A percentile compares a stretch with the other conserved stretches of the same genome.
Evolutionary conservation across 495 filamentous ascomycete species (phyloP).

Genomic region (Neurospora sp.): DNA sequence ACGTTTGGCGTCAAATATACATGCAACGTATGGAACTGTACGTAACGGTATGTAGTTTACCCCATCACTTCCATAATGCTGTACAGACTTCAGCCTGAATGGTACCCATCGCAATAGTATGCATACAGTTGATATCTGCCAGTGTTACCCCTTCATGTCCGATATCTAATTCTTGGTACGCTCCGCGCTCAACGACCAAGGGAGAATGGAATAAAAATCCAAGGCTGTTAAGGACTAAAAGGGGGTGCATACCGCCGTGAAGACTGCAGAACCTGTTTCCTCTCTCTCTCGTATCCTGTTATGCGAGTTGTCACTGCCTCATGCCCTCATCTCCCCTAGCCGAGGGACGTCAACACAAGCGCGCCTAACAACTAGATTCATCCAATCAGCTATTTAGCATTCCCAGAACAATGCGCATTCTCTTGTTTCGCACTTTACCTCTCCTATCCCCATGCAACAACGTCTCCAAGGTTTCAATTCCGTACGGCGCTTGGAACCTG

Average conservation of each 20-base stretch:
- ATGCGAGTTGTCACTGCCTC: neutral
- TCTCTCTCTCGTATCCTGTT: neutral
- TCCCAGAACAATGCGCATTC: neutral
- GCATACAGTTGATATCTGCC: neutral
- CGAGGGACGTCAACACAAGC: neutral
- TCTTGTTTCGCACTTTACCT: neutral
- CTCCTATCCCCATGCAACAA: neutral
- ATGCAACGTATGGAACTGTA: neutral
- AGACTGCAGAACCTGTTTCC: neutral
- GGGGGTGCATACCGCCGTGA: neutral
- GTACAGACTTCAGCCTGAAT: neutral
- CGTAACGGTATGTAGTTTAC: neutral
- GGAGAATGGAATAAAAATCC: neutral
- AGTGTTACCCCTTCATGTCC: neutral
- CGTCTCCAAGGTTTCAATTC: neutral
- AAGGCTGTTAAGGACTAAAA: neutral
- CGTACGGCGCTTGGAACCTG: neutral
- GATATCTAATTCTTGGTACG: too few relatives aligned
- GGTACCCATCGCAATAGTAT: neutral
- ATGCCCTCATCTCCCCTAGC: neutral
- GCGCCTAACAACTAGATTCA: neutral
- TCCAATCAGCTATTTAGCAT: neutral
- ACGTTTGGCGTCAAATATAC: neutral
- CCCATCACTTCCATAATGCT: neutral
- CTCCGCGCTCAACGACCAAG: neutral